Base-by-base conservation (phyloP, 495 filamentous ascomycete genomes). In the Filosporella fistucella region DNA sequence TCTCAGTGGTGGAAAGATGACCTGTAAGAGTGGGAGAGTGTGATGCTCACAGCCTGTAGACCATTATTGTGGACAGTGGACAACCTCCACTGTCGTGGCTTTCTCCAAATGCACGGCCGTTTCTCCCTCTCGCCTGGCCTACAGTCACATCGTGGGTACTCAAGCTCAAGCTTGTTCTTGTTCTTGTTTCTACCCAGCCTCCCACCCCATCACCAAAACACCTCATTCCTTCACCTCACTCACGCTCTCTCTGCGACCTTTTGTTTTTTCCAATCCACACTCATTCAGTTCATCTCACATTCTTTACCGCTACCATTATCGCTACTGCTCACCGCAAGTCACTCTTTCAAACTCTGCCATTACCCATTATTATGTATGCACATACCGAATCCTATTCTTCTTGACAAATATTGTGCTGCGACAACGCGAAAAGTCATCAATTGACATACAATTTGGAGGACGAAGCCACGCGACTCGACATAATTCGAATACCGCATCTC, bases 321-420 rank as follows among this genome's bases (percentile, higher is more conserved):
- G n/a, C n/a, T n/a, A n/a, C n/a, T n/a, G n/a, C 45, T 52, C 42
- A 47, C 49, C 49, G 28, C 42, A 46, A 52, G 49, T 52, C 49
- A 33, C 35, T 52, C 49, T 34, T 52, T 52, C 26, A 14, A 21
- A 18, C 20, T 9, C 17, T 38, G 18, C 17, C 17, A n/a, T n/a
- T n/a, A n/a, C n/a, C n/a, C n/a, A n/a, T n/a, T n/a, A 38, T 33
- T 44, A 29, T 32, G 24, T 29, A 24, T 44, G 41, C 21, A 12
- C 28, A 26, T 26, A 25, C 39, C 18, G 6, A 12, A n/a, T n/a
- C n/a, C n/a, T n/a, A n/a, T n/a, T n/a, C n/a, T n/a, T n/a, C n/a
- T n/a, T n/a, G n/a, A n/a, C n/a, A n/a, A n/a, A n/a, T n/a, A n/a
- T n/a, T n/a, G n/a, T n/a, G n/a, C n/a, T n/a, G n/a, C n/a, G n/a